These are phyloP conservation scores for Symbiodinium natans DNA, from an alignment of 73 alveolate genomes.

Conservation along the genomic window DNA sequence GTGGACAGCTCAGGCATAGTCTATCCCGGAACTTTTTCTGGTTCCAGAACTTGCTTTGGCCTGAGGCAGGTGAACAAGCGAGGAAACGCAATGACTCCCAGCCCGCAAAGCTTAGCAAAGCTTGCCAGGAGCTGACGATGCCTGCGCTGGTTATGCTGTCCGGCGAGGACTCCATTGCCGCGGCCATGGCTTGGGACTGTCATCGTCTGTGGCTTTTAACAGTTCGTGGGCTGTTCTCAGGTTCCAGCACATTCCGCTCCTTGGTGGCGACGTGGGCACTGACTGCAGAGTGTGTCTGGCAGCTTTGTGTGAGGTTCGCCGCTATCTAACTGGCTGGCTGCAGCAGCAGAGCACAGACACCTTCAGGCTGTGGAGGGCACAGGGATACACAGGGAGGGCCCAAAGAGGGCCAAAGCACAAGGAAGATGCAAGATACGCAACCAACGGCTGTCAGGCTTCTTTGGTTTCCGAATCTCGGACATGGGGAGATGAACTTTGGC, in stretches of 20 bases:
- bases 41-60: conserved; percentile 91
- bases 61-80: conserved; percentile 50
- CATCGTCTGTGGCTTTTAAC: too few species aligned
- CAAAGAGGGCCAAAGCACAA: not conserved
- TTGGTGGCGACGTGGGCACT: not conserved
- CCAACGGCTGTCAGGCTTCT: conserved; percentile 8
- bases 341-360: conserved; percentile 38
- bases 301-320: not conserved
- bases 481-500: conserved; percentile 93
- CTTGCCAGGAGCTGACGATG: conserved; percentile 51
- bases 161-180: conserved; percentile 82
- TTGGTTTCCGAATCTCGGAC: conserved; percentile 84
- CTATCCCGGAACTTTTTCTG: conserved; percentile 91
- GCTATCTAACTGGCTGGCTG: conserved; percentile 74
- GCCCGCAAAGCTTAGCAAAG: not conserved
- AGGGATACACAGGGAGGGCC: not conserved
- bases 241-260: conserved; percentile 85
- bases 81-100: not conserved
- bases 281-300: not conserved
- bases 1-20: conserved; percentile 45
- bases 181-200: not conserved
- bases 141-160: conserved; percentile 82
- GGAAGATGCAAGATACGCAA: not conserved
- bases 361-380: not conserved
- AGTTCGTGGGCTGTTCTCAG: too few species aligned